These are phyloP conservation scores for Ceriops decandra DNA, from an alignment of 345 rosid species.

Conservation along the genomic window DNA sequence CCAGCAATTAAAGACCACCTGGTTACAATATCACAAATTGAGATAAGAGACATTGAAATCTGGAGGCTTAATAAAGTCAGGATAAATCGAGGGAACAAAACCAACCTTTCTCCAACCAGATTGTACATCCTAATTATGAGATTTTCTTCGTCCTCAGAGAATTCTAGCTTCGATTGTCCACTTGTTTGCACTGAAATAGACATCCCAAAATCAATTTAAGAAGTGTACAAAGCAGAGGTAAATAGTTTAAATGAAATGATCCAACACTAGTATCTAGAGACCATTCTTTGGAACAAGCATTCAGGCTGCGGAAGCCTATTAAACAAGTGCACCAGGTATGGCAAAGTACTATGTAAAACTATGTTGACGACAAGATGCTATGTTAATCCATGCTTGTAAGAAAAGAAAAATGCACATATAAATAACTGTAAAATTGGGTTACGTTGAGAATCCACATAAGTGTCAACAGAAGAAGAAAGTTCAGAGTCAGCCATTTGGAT, in stretches of 20 bases:
- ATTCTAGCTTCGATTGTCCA: constrained; percentile 30
- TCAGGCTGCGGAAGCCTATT: neutral
- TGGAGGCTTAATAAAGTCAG: neutral
- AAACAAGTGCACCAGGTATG: neutral
- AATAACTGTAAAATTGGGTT: neutral
- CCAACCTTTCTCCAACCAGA: constrained; percentile 50
- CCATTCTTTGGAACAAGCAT: neutral
- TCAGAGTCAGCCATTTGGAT: constrained; percentile 49
- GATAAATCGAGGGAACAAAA: neutral
- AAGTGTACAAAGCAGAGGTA: neutral
- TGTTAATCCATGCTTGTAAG: neutral
- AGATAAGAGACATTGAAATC: neutral
- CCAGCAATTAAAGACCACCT: constrained; percentile 76
- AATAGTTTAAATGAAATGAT: too few species aligned
- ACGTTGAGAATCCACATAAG: constrained; percentile 37
- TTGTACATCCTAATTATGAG: constrained; percentile 54
- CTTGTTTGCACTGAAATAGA: constrained; percentile 32
- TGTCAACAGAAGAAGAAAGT: constrained; percentile 42
- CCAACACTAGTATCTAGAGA: neutral
- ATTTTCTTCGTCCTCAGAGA: constrained; percentile 55
- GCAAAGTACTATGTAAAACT: neutral
- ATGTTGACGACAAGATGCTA: neutral
- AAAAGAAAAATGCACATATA: neutral
- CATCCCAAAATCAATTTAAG: neutral
- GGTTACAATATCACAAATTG: neutral